These are phyloP conservation scores for Spiromastix sp. DNA, from an alignment of 2,329 filamentous ascomycete genomes.

Conservation along the genomic window DNA sequence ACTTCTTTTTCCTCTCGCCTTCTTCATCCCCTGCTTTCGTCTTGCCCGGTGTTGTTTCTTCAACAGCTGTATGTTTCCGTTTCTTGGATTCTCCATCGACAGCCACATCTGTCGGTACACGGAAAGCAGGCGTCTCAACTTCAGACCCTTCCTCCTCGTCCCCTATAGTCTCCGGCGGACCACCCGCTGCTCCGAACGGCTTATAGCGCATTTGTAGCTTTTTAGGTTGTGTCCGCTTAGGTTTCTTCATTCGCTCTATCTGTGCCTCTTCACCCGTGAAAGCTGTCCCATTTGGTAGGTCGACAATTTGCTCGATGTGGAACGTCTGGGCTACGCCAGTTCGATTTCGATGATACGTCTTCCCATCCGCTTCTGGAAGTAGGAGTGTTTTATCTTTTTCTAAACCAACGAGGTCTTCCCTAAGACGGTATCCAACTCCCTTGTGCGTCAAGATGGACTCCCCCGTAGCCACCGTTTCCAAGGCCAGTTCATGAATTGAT, in stretches of 20 bases:
- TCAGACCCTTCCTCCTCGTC: constrained; percentile 29
- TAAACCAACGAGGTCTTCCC: constrained; percentile 21
- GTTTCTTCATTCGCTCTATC: constrained; percentile 20
- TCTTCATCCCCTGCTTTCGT: constrained; percentile 15
- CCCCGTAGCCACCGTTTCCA: constrained; percentile 30
- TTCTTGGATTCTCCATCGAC: constrained; percentile 25
- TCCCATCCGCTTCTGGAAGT: constrained; percentile 25
- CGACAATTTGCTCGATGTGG: constrained; percentile 12
- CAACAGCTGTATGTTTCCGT: constrained; percentile 22
- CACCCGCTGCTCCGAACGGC: constrained; percentile 28
- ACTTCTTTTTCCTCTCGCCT: constrained; percentile 24
- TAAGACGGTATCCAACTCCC: constrained; percentile 33
- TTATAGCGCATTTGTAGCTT: constrained; percentile 36
- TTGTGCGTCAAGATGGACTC: constrained; percentile 32
- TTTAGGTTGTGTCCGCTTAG: constrained; percentile 30
- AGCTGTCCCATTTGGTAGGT: constrained; percentile 4
- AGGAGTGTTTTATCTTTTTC: constrained; percentile 24
- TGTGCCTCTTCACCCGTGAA: constrained; percentile 1
- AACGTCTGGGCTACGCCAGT: constrained; percentile 14
- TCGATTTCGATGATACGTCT: constrained; percentile 21
- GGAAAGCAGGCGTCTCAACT: constrained; percentile 22
- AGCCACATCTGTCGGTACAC: constrained; percentile 17
- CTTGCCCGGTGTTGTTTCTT: not conserved
- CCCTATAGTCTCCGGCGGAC: constrained; percentile 24
- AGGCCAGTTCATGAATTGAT: constrained; percentile 34